phyloP scores from a whole-genome alignment of 139 green algal genomes.

The Chlorella sp. region DNA sequence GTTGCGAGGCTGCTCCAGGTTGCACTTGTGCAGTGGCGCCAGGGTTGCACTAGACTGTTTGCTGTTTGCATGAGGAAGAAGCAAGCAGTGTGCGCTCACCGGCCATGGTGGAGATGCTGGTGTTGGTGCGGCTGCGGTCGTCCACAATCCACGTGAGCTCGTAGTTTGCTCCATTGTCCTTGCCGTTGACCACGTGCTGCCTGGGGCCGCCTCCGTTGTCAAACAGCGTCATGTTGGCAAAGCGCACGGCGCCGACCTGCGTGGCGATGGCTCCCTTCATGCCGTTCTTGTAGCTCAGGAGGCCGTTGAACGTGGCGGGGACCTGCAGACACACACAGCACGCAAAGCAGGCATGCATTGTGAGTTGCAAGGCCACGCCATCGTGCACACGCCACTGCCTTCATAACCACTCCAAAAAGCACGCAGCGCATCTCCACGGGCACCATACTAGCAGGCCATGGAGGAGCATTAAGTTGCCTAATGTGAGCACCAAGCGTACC shows the following conservation, averaged over 20 bases:
- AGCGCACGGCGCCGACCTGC: conserved; percentile 29
- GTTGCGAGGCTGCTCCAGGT: too few relatives aligned
- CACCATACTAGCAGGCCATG: too few relatives aligned
- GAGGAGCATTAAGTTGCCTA: too few relatives aligned
- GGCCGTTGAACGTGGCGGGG: conserved; percentile 32
- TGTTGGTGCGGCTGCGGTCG: conserved; percentile 19
- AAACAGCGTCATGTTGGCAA: conserved; percentile 29
- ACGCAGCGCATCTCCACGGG: too few relatives aligned
- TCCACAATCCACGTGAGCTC: conserved; percentile 41
- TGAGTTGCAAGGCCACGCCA: not conserved
- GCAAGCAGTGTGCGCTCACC: too few relatives aligned
- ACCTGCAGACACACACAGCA: not conserved
- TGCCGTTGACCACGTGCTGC: conserved; percentile 38
- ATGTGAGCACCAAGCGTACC: not conserved
- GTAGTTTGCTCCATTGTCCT: conserved; percentile 36
- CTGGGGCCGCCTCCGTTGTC: conserved; percentile 40
- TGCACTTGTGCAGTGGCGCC: too few relatives aligned
- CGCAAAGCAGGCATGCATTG: too few relatives aligned
- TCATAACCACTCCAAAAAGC: too few relatives aligned
- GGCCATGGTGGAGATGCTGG: conserved; percentile 15
- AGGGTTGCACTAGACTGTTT: too few relatives aligned
- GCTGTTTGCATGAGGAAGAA: too few relatives aligned
- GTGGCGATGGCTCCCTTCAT: conserved; percentile 50
- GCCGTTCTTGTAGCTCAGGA: conserved; percentile 57
- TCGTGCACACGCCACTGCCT: too few relatives aligned